Base-by-base conservation (phyloP, 148 eudicot genomes). In the Linanthus parryae region DNA sequence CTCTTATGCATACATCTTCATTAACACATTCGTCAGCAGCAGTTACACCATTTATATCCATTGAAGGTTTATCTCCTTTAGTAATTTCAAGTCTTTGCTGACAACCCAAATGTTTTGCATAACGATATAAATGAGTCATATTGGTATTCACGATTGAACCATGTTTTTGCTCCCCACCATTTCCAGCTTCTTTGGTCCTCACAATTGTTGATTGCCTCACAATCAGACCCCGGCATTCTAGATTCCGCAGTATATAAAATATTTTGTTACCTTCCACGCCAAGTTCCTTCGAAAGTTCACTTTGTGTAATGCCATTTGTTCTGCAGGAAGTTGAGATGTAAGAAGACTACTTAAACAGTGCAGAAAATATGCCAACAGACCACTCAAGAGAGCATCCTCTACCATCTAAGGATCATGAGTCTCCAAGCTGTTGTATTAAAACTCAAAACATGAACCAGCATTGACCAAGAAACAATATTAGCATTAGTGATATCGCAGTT, bases 61-160 rank as follows among this genome's bases (percentile, higher is more conserved):
- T 47, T 16, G 26, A 66, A 56, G 48, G 48, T 50, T 61, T 83
- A 54, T 74, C 80, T 54, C 72, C 82, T 69, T 63, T 77, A 15
- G 69, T 77, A 51, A 92, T 73, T 73, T 92, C 99, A 72, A 92
- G 83, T 65, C 96, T 80, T 71, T 92, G 83, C 33, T 84, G 96
- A 57, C 76, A 72, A 48, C 96, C 82, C 75, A 92, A 72, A 52
- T 79, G 79, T 59, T 73, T 73, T 46, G 91, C 96, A 76, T 84
- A 92, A 56, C 99, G 99, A 63, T 69, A 73, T 52, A 92, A 74
- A 58, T 73, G 79, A 46, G 88, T 63, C 80, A 84, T 82, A 76
- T 92, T 92, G 54, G 99, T 92, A 48, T 47, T 52, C 59, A 80
- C 83, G 16, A 64, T 76, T 30, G 75, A 66, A 66, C 76, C 71